phyloP scores from a whole-genome alignment of 805 yeast species.

The Spencermartinsiella europaea region DNA sequence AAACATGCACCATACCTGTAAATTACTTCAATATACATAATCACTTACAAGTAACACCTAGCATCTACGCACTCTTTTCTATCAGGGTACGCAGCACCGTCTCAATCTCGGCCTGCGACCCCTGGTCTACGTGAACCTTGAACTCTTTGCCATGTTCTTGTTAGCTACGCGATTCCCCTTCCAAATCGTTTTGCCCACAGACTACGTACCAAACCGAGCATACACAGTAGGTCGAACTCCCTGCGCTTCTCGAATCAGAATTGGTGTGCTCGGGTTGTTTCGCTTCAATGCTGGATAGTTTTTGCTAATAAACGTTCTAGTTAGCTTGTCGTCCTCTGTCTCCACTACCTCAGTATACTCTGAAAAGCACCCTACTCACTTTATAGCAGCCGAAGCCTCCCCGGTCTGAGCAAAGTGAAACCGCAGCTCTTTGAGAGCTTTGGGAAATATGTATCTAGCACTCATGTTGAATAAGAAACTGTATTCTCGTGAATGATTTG shows the following conservation, averaged over 20 bases:
- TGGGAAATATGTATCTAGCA: constrained; percentile 36
- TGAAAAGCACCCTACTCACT: constrained; percentile 38
- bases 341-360: background rate
- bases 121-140: constrained; percentile 41
- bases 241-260: constrained; percentile 70
- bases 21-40: too few relatives aligned
- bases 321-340: constrained; percentile 1
- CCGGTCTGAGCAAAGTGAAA: constrained; percentile 79
- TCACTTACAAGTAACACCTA: too few relatives aligned
- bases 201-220: constrained; percentile 57
- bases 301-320: constrained; percentile 54
- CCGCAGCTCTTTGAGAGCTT: constrained; percentile 68
- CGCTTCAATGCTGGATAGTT: constrained; percentile 63
- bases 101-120: constrained; percentile 32
- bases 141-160: constrained; percentile 36
- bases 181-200: too few relatives aligned
- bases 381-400: constrained; percentile 60
- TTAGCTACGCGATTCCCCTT: too few relatives aligned
- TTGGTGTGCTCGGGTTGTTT: constrained; percentile 62
- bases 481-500: too few relatives aligned
- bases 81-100: constrained; percentile 38
- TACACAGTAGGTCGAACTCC: constrained; percentile 70
- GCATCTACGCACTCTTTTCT: constrained; percentile 15
- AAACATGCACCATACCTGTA: too few relatives aligned
- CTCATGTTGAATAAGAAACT: too few relatives aligned